Conservation (phyloP, 2,329 filamentous ascomycete genomes). For the Calonectria pseudoreteaudii region DNA sequence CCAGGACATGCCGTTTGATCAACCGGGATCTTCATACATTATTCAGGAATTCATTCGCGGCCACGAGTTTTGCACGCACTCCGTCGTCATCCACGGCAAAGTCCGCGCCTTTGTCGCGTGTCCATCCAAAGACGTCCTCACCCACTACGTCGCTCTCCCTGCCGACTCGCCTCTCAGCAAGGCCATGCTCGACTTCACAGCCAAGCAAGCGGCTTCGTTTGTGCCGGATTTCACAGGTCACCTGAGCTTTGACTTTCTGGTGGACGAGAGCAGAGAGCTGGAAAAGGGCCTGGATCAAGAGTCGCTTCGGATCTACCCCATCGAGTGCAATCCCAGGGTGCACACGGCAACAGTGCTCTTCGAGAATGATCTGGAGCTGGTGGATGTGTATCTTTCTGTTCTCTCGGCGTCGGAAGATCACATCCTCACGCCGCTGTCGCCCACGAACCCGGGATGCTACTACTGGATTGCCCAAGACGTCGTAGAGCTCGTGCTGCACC, state of each 20-base stretch:
- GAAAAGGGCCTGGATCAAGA: conserved; percentile 40
- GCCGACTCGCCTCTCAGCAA: conserved; percentile 63
- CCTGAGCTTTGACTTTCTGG: conserved; percentile 78
- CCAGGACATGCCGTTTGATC: conserved; percentile 53
- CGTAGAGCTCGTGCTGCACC: conserved; percentile 62
- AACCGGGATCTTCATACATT: conserved; percentile 53
- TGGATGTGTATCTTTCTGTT: conserved; percentile 64
- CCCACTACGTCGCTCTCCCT: conserved; percentile 74
- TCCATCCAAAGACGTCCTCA: conserved; percentile 69
- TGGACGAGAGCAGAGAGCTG: conserved; percentile 10
- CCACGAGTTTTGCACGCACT: conserved; percentile 78
- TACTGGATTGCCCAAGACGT: conserved; percentile 80
- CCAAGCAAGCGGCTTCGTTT: conserved; percentile 63
- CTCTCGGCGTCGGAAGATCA: conserved; percentile 44
- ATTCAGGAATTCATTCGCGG: conserved; percentile 74
- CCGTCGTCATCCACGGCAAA: conserved; percentile 73
- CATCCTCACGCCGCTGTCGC: conserved; percentile 34
- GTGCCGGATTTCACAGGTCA: conserved; percentile 73
- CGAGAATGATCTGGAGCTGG: conserved; percentile 57
- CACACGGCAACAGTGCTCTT: conserved; percentile 77
- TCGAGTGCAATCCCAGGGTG: conserved; percentile 78
- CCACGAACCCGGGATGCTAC: conserved; percentile 43
- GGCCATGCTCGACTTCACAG: conserved; percentile 75
- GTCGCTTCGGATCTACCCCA: conserved; percentile 65
- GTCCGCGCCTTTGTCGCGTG: conserved; percentile 77